Conservation (phyloP, 2,329 filamentous ascomycete genomes). For the Clonostachys chloroleuca region DNA sequence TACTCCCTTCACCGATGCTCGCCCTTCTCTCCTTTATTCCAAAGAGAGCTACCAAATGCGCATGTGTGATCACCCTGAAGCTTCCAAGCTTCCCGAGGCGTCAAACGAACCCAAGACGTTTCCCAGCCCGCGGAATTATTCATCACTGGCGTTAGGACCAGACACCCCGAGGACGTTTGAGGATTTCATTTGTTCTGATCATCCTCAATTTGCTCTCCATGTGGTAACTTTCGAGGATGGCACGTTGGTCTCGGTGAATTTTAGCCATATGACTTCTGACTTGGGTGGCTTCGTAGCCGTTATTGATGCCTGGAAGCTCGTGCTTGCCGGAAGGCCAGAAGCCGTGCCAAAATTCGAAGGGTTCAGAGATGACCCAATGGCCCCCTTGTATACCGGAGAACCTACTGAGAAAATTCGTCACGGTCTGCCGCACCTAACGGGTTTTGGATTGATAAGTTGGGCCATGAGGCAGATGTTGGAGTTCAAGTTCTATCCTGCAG, state of each 20-base stretch:
- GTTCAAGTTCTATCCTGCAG: not conserved
- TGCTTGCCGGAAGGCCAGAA: not conserved
- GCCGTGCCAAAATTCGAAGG: not conserved
- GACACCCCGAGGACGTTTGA: not conserved
- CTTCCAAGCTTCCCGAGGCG: not conserved
- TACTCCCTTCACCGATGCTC: constrained; percentile 12
- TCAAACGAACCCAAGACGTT: not conserved
- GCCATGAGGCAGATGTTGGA: not conserved
- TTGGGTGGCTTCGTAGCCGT: not conserved
- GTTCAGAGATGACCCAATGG: not conserved
- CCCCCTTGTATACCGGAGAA: not conserved
- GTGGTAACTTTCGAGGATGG: constrained; percentile 3
- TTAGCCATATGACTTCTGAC: constrained; percentile 1
- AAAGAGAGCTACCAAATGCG: constrained; percentile 22
- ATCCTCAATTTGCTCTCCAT: constrained; percentile 2
- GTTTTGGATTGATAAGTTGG: not conserved
- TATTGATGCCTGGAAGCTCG: constrained; percentile 1
- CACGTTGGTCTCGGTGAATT: constrained; percentile 3
- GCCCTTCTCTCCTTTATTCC: constrained; percentile 31
- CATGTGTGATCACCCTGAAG: constrained; percentile 30
- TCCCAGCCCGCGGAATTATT: not conserved
- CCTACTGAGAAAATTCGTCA: not conserved
- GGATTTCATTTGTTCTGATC: constrained; percentile 1
- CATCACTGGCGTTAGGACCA: not conserved
- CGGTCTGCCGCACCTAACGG: not conserved